Base-by-base conservation (phyloP, 306 rosid species). In the Quercus mongolica region DNA sequence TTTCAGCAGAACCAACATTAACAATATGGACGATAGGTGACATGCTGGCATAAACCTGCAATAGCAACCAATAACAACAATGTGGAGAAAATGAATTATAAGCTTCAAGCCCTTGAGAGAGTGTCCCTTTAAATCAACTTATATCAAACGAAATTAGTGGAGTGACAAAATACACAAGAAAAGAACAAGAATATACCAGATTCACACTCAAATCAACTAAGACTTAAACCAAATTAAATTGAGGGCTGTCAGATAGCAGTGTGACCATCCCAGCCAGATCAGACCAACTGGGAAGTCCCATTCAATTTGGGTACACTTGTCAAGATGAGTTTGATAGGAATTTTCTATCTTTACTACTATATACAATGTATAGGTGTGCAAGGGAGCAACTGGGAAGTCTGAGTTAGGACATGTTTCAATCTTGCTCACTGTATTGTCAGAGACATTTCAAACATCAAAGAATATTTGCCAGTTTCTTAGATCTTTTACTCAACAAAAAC, bases 1-100 rank as follows among this genome's bases (percentile, higher is more conserved):
- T 80, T 79, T 91, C 87, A 76, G 86, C 68, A 69, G 99, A 89
- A 61, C 88, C 86, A 64, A 86, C 89, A 79, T 89, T 88, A 78
- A 91, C 96, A 70, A 95, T 85, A 81, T 93, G 84, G 74, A 95
- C 83, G 71, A 84, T 71, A 25, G 98, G 96, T 23, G 98, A 91
- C 99, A 93, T 95, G 68, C 97, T 95, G 49, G 98, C 93, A 76
- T 95, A 95, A 70, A 91, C 99, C 99, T 95, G 87, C 85, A 87
- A 81, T 69, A 73, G 67, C 77, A 67, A 35, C 52, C 15, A 67
- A 67, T 8, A 67, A 6, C 20, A 10, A 31, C 5, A 20, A 3
- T 15, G 3, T 8, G 13, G 19, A 63, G 44, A 26, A 33, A 63
- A 8, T 28, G 69, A 63, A 28, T 12, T 18, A 63, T 28, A 63